A percentile compares a stretch with the other conserved stretches of the same genome.
Conservation (phyloP, 2,329 filamentous ascomycete genomes). For the Dactylellina drechsleri region DNA sequence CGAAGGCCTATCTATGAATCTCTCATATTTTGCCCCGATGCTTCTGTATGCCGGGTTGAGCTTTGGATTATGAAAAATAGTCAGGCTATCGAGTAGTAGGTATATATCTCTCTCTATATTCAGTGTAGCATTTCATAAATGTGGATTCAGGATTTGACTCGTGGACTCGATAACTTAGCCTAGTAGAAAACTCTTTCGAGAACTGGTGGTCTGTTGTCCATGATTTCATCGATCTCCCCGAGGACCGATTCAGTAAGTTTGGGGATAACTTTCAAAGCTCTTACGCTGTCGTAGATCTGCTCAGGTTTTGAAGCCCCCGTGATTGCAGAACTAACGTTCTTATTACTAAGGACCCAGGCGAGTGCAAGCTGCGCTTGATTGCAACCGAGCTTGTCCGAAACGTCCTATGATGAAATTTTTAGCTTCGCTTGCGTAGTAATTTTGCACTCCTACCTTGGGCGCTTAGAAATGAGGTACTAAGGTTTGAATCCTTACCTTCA, state of each 20-base stretch:
- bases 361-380: slow-evolving; percentile 69
- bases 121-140: no score
- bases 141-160: no score
- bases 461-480: no score
- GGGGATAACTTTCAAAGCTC: slow-evolving; percentile 67
- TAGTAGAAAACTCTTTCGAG: slow-evolving; percentile 34
- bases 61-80: no score
- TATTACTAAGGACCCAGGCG: slow-evolving; percentile 72
- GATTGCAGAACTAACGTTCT: slow-evolving; percentile 71
- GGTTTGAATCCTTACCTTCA: slow-evolving; percentile 22
- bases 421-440: no score
- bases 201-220: slow-evolving; percentile 68
- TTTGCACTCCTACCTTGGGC: no score
- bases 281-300: slow-evolving; percentile 71
- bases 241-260: slow-evolving; percentile 71
- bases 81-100: no score
- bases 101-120: no score
- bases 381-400: slow-evolving; percentile 73
- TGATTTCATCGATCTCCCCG: slow-evolving; percentile 69
- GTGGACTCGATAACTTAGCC: neutral
- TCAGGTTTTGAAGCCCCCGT: slow-evolving; percentile 69
- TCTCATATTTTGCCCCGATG: no score
- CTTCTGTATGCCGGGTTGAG: no score
- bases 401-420: slow-evolving; percentile 62
- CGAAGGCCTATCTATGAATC: no score